Conservation (phyloP, 2,329 filamentous ascomycete genomes). For the Blastomyces emzantsi region DNA sequence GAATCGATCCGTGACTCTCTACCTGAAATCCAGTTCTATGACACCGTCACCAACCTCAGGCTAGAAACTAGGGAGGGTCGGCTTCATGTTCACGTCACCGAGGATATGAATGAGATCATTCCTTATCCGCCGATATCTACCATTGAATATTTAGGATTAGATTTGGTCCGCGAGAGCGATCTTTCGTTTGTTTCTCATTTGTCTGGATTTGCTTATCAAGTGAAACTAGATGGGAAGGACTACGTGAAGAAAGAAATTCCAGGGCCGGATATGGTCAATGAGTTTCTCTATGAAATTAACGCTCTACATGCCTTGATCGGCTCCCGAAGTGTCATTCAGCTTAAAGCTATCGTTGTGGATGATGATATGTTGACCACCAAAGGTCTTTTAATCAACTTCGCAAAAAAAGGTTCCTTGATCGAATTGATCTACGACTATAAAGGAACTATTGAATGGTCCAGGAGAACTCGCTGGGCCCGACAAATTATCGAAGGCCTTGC, state of each 20-base stretch:
- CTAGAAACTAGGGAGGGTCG: constrained; percentile 80
- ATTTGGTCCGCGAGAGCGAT: constrained; percentile 58
- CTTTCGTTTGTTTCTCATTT: constrained; percentile 84
- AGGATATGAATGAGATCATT: constrained; percentile 93
- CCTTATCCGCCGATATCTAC: constrained; percentile 66
- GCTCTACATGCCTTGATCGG: constrained; percentile 70
- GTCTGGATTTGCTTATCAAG: constrained; percentile 96
- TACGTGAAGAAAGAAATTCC: constrained; percentile 98
- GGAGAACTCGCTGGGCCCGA: constrained; percentile 76
- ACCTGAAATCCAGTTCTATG: constrained; percentile 89
- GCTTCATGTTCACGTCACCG: constrained; percentile 93
- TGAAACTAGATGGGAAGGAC: constrained; percentile 55
- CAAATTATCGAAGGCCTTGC: constrained; percentile 85
- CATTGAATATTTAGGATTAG: constrained; percentile 57
- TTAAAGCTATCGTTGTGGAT: constrained; percentile 82
- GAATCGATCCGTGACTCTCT: constrained; percentile 89
- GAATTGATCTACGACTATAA: constrained; percentile 80
- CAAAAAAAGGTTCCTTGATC: constrained; percentile 75
- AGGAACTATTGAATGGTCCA: constrained; percentile 55
- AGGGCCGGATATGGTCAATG: constrained; percentile 86
- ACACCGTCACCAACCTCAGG: constrained; percentile 92
- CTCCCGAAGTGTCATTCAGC: constrained; percentile 69
- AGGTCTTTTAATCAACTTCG: constrained; percentile 80
- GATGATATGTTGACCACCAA: constrained; percentile 66
- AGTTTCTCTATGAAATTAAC: constrained; percentile 96